Percentiles rank a stretch among this genome's conserved stretches.
Evolutionary conservation across 495 filamentous ascomycete species (phyloP).

Genomic region (Aspergillus bridgeri): DNA sequence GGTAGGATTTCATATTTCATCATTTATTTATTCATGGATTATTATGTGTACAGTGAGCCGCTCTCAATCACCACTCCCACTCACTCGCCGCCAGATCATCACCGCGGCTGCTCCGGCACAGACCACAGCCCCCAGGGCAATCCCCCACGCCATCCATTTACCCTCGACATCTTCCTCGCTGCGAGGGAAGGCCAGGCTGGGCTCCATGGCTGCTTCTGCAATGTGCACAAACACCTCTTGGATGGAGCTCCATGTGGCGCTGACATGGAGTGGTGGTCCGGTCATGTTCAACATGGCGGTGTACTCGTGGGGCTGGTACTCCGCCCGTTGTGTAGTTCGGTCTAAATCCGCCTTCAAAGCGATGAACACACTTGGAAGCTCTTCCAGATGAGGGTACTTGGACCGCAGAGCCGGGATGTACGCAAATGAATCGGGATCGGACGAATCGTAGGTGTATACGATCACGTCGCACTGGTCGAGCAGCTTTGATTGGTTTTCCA

Average conservation of each 20-base stretch:
- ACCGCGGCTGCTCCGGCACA: conserved; percentile 78
- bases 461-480: conserved; percentile 89
- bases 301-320: conserved; percentile 90
- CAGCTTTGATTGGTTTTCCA: conserved; percentile 89
- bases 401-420: conserved; percentile 81
- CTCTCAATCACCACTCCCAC: conserved; percentile 32
- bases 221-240: conserved; percentile 85
- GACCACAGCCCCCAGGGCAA: conserved; percentile 75
- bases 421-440: conserved; percentile 88
- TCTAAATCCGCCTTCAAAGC: conserved; percentile 93
- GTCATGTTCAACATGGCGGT: conserved; percentile 71
- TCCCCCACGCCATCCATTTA: conserved; percentile 79
- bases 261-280: conserved; percentile 85
- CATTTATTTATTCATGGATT: not conserved
- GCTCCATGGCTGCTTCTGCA: conserved; percentile 88
- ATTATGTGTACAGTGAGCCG: not conserved
- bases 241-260: conserved; percentile 86
- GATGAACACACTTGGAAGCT: conserved; percentile 83
- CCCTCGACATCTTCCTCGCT: conserved; percentile 74
- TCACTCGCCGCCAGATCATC: conserved; percentile 65
- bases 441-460: conserved; percentile 95
- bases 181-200: conserved; percentile 82
- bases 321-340: conserved; percentile 86
- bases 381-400: conserved; percentile 76
- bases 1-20: not conserved